Evolutionary conservation across 176 grass and related monocot species (phyloP), one percentile per base, ranked within the genome.

Genomic region (Zizania latifolia): DNA sequence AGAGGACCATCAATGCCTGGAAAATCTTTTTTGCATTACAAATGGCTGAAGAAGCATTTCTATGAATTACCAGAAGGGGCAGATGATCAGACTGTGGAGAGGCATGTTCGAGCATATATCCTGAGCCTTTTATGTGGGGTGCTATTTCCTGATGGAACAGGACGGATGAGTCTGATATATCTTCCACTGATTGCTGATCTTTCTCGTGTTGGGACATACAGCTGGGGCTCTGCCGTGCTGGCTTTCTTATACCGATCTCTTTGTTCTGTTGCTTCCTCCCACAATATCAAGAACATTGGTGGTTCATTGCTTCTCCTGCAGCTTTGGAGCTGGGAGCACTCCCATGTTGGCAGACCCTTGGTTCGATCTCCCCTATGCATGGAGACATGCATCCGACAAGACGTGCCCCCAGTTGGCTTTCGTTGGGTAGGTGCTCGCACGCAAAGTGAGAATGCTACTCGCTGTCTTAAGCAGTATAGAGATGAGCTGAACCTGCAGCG

Each of bases 251-350:
- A 91, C 76, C 81, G 85, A 62, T 82, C 84, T 77, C 84, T 91
- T 65, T 91, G 89, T 43, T 88, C 86, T 31, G 89, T 79, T 72
- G 70, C 89, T 21, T 81, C 85, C 44, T 84, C 89, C 68, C 53
- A 78, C 65, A 86, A 84, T 64, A 91, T 88, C 51, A 88, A 88
- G 80, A 82, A 87, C 63, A 91, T 81, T 34, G 85, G 55, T 30
- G 89, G 89, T 61, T 88, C 89, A 40, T 80, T 91, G 81, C 82
- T 91, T 71, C 78, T 91, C 32, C 76, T 91, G 76, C 89, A 91
- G 69, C 85, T 91, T 61, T 91, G 89, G 85, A 87, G 85, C 70
- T 85, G 89, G 89, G 89, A 92, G 78, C 85, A 14, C 43, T 92
- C 79, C 46, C 89, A 86, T 78, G 85, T 88, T 72, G 85, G 71